phyloP scores from a whole-genome alignment of 2,329 filamentous ascomycete genomes.

The Aplosporella prunicola region DNA sequence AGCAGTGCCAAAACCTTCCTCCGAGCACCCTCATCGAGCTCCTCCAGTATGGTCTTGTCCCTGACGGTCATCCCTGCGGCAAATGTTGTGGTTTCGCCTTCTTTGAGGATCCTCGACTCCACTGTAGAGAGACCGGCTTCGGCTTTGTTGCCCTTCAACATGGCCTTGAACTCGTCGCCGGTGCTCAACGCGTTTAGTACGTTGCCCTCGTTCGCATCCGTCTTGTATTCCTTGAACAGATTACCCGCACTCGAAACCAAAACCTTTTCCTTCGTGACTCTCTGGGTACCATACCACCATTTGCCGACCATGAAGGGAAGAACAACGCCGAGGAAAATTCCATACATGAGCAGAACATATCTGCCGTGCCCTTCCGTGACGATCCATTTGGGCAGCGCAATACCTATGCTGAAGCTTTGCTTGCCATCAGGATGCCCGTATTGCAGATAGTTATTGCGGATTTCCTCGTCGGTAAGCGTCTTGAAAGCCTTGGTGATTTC shows the following conservation, averaged over 20 bases:
- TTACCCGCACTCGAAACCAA: constrained; percentile 89
- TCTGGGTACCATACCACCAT: constrained; percentile 98
- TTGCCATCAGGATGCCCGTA: constrained; percentile 96
- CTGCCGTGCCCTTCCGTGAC: constrained; percentile 90
- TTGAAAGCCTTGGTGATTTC: constrained; percentile 98
- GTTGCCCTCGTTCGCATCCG: constrained; percentile 69
- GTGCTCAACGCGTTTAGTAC: constrained; percentile 73
- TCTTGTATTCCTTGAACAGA: constrained; percentile 86
- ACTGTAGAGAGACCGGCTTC: constrained; percentile 74
- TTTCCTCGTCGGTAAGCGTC: constrained; percentile 90
- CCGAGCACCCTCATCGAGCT: constrained; percentile 68
- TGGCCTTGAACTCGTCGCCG: constrained; percentile 73
- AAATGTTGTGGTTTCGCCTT: constrained; percentile 42
- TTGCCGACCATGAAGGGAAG: constrained; percentile 88
- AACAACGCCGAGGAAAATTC: constrained; percentile 74
- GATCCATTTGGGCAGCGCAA: constrained; percentile 87
- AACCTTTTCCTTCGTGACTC: constrained; percentile 85
- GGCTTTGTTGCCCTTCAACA: constrained; percentile 67
- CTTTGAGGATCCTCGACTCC: constrained; percentile 67
- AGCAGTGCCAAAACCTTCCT: constrained; percentile 82
- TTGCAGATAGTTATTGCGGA: constrained; percentile 93
- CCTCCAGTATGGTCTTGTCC: constrained; percentile 67
- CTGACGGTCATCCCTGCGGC: constrained; percentile 56
- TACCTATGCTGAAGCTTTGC: constrained; percentile 96
- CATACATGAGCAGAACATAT: constrained; percentile 87